Conservation (phyloP, 2,329 filamentous ascomycete genomes). For the Pleoardoris graminearum region DNA sequence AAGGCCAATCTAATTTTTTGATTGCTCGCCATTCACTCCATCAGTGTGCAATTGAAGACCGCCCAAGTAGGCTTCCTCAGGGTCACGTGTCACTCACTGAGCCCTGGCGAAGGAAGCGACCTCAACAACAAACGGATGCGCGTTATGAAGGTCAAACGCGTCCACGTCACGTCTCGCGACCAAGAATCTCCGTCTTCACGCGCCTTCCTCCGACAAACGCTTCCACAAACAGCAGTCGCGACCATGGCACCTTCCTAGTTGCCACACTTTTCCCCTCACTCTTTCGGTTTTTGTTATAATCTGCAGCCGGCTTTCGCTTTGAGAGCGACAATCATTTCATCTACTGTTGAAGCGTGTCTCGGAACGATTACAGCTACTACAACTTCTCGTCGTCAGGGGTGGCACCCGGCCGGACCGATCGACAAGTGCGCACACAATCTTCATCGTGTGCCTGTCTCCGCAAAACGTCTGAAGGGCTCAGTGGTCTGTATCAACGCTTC, state of each 20-base stretch:
- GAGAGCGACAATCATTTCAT: not conserved
- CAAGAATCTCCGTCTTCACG: not conserved
- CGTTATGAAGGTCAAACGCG: constrained; percentile 1
- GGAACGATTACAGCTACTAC: not conserved
- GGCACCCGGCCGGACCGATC: too few species aligned
- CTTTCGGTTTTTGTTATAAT: not conserved
- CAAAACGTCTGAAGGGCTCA: not conserved
- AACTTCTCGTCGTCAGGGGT: too few species aligned
- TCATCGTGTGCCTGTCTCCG: not conserved
- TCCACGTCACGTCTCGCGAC: not conserved
- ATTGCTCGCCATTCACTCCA: not conserved
- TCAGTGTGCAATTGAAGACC: not conserved
- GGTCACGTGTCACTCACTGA: not conserved
- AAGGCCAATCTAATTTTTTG: not conserved
- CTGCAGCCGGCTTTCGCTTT: not conserved
- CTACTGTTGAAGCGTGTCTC: too few species aligned
- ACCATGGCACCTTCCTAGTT: not conserved
- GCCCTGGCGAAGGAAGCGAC: not conserved
- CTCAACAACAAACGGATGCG: not conserved
- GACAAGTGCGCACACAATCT: not conserved
- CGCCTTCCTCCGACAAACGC: not conserved
- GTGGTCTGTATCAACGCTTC: not conserved
- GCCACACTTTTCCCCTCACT: not conserved
- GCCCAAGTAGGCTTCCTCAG: not conserved
- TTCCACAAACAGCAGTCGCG: not conserved